Percentiles rank a stretch among this genome's conserved stretches.
phyloP scores from a whole-genome alignment of 2,329 filamentous ascomycete genomes.

The Fusarium sp. region DNA sequence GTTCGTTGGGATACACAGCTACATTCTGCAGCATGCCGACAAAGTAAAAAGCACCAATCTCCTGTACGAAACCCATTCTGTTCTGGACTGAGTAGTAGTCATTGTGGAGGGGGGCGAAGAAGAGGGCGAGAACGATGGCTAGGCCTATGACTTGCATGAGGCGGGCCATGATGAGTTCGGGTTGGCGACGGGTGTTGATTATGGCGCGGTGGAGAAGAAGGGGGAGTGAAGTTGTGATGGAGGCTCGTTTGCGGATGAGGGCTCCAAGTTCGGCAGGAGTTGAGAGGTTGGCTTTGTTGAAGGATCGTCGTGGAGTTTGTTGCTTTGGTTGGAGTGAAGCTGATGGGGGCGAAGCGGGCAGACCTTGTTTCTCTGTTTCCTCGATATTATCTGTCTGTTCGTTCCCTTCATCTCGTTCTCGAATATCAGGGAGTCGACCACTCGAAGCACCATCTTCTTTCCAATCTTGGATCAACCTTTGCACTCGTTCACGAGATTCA shows the following conservation, averaged over 20 bases:
- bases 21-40: slow-evolving; percentile 86
- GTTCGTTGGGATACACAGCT: slow-evolving; percentile 77
- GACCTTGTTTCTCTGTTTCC: not conserved
- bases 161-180: slow-evolving; percentile 72
- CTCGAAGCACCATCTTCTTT: slow-evolving; percentile 24
- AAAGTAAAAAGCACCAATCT: slow-evolving; percentile 78
- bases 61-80: slow-evolving; percentile 78
- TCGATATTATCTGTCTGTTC: slow-evolving; percentile 19
- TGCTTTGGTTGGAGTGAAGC: not conserved
- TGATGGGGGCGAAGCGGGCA: not conserved
- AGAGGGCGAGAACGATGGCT: slow-evolving; percentile 72
- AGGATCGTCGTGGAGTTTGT: slow-evolving; percentile 53
- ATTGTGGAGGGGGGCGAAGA: slow-evolving; percentile 77
- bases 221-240: slow-evolving; percentile 73
- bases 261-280: slow-evolving; percentile 79
- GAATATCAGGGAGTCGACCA: slow-evolving; percentile 44
- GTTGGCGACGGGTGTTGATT: slow-evolving; percentile 77
- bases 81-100: slow-evolving; percentile 79
- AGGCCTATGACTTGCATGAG: slow-evolving; percentile 76
- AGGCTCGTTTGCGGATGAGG: slow-evolving; percentile 71
- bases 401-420: slow-evolving; percentile 44
- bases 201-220: slow-evolving; percentile 74
- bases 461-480: slow-evolving; percentile 72
- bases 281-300: slow-evolving; percentile 62
- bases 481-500: slow-evolving; percentile 72